Percentiles rank a stretch among this genome's conserved stretches.
Evolutionary conservation across 768 basidiomycete species (phyloP).

Genomic region (Termitomyces sp.): DNA sequence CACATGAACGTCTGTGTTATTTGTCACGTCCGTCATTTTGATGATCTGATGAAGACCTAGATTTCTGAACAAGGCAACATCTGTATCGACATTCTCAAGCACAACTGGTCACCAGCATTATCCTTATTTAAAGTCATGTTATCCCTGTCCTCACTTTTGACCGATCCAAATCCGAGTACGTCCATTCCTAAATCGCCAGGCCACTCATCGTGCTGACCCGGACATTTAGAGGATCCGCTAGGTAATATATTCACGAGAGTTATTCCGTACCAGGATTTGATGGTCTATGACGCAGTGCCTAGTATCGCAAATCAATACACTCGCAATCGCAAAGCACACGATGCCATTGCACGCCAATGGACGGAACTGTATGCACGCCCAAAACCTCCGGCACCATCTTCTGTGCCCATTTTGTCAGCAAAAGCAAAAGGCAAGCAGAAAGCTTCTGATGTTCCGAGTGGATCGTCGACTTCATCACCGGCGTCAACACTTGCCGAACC

Average conservation of each 20-base stretch:
- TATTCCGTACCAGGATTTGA: not conserved
- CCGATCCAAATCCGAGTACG: conserved; percentile 91
- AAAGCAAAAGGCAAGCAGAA: conserved; percentile 34
- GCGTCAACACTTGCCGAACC: conserved; percentile 11
- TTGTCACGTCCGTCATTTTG: not conserved
- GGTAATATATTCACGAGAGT: conserved; percentile 33
- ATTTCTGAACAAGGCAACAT: conserved; percentile 75
- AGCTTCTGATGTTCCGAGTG: conserved; percentile 14
- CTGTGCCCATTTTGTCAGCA: conserved; percentile 11
- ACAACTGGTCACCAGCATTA: conserved; percentile 91
- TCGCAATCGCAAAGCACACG: conserved; percentile 64
- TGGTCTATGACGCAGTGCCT: conserved; percentile 40
- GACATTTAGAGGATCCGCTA: conserved; percentile 60
- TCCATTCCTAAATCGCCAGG: conserved; percentile 10
- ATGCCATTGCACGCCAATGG: conserved; percentile 76
- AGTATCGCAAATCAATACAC: conserved; percentile 67
- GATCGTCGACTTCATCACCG: conserved; percentile 6
- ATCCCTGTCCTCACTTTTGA: conserved; percentile 86
- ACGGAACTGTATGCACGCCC: conserved; percentile 58
- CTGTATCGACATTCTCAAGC: conserved; percentile 89
- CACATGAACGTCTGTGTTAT: conserved; percentile 69
- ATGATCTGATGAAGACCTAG: conserved; percentile 18
- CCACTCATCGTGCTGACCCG: not conserved
- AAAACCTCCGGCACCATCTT: conserved; percentile 14
- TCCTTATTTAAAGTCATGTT: conserved; percentile 94